phyloP scores from a whole-genome alignment of 192 early-diverging fungal species.

The Rhizoclosmatium globosum region DNA sequence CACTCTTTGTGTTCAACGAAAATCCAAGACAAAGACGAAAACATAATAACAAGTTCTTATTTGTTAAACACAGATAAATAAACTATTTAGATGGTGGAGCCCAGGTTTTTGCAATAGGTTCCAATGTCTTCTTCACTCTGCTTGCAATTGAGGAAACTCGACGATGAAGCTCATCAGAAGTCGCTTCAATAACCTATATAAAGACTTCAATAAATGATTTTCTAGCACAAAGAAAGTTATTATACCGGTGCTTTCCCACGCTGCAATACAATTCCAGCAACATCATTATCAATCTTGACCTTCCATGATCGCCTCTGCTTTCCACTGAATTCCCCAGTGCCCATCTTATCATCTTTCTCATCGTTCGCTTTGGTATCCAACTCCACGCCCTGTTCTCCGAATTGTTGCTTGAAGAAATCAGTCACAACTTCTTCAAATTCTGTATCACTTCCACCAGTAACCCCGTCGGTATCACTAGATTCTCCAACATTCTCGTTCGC shows the following conservation, averaged over 20 bases:
- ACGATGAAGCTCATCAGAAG: conserved; percentile 33
- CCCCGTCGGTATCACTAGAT: neutral
- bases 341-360: neutral
- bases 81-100: conserved; percentile 1
- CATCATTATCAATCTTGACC: conserved; percentile 27
- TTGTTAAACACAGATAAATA: neutral
- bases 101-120: conserved; percentile 35
- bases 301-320: conserved; percentile 29
- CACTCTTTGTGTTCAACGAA: neutral
- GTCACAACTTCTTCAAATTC: conserved; percentile 32
- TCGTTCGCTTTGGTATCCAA: neutral
- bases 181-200: conserved; percentile 13
- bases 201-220: neutral
- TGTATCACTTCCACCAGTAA: conserved; percentile 8
- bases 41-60: neutral
- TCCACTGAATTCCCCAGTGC: neutral
- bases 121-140: conserved; percentile 29
- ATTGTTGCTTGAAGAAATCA: conserved; percentile 26
- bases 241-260: conserved; percentile 24
- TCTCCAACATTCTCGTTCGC: neutral
- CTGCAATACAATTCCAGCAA: conserved; percentile 29
- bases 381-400: conserved; percentile 23
- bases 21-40: neutral
- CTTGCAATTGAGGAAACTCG: conserved; percentile 20
- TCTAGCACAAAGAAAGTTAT: neutral